Evolutionary conservation across 2,329 filamentous ascomycete genomes (phyloP).

Genomic region (Ceratocystis papillata): DNA sequence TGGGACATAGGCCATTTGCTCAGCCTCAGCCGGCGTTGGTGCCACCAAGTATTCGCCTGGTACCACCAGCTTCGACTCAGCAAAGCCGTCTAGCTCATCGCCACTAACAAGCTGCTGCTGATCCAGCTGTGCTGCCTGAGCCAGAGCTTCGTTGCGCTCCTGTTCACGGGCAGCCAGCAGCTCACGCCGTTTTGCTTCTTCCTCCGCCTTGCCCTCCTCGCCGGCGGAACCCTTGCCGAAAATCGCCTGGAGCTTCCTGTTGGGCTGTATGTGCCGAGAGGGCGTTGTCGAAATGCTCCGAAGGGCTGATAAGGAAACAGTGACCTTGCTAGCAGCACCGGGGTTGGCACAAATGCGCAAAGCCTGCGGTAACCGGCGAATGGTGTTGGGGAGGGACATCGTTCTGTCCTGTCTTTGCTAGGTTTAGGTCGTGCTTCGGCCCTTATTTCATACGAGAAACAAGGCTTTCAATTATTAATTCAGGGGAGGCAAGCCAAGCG

Average conservation of each 20-base stretch:
- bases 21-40: conserved; percentile 25
- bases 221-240: conserved; percentile 20
- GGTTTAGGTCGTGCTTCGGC: not conserved
- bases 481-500: not conserved
- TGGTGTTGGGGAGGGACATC: conserved; percentile 20
- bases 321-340: conserved; percentile 24
- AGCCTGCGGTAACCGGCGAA: conserved; percentile 37
- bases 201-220: conserved; percentile 22
- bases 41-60: conserved; percentile 24
- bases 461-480: no score
- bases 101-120: conserved; percentile 26
- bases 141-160: conserved; percentile 30
- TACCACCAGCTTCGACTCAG: conserved; percentile 25
- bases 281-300: conserved; percentile 3
- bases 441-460: no score
- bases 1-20: conserved; percentile 37
- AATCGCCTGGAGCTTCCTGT: conserved; percentile 26
- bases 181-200: conserved; percentile 28
- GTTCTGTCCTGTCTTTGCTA: not conserved
- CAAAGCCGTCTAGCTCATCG: conserved; percentile 20
- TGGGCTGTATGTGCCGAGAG: conserved; percentile 13
- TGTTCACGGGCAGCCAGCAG: conserved; percentile 32
- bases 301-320: not conserved
- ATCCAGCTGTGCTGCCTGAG: conserved; percentile 24
- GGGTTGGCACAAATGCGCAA: conserved; percentile 31